These are phyloP conservation scores for Xylaria sp. DNA, from an alignment of 2,329 filamentous ascomycete genomes.

Conservation along the genomic window DNA sequence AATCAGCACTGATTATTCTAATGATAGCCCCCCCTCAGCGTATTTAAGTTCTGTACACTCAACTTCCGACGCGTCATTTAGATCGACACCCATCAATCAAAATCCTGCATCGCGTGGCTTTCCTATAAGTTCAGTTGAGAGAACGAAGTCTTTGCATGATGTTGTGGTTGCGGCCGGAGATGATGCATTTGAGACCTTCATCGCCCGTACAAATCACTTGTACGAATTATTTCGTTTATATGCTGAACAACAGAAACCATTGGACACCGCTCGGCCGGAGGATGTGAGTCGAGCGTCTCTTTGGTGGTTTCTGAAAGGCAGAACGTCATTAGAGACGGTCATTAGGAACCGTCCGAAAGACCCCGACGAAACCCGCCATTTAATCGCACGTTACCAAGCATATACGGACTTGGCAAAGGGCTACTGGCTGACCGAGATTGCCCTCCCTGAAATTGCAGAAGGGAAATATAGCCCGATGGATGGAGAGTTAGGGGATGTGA, in stretches of 20 bases:
- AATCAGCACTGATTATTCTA: slow-evolving; percentile 38
- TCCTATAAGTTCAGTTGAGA: slow-evolving; percentile 44
- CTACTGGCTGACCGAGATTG: slow-evolving; percentile 78
- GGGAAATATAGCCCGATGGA: slow-evolving; percentile 57
- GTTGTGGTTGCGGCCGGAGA: slow-evolving; percentile 62
- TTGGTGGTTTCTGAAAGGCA: slow-evolving; percentile 92
- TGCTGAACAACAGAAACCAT: slow-evolving; percentile 76
- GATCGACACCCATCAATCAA: slow-evolving; percentile 45
- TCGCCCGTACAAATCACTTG: slow-evolving; percentile 76
- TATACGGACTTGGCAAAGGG: slow-evolving; percentile 88
- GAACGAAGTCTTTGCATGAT: slow-evolving; percentile 53
- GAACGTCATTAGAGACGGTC: slow-evolving; percentile 77
- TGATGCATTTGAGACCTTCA: slow-evolving; percentile 77
- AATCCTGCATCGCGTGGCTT: slow-evolving; percentile 42
- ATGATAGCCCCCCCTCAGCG: slow-evolving; percentile 43
- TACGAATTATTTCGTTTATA: slow-evolving; percentile 81
- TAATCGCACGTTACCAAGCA: slow-evolving; percentile 75
- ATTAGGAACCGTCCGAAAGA: slow-evolving; percentile 72
- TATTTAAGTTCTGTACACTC: slow-evolving; percentile 46
- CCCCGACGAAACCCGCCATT: slow-evolving; percentile 65
- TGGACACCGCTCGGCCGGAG: slow-evolving; percentile 70
- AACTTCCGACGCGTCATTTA: slow-evolving; percentile 46
- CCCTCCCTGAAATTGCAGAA: slow-evolving; percentile 62
- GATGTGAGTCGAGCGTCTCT: slow-evolving; percentile 78
- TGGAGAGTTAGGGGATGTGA: slow-evolving; percentile 63